phyloP scores from a whole-genome alignment of 148 eudicot species.

The Persicaria tinctoria region DNA sequence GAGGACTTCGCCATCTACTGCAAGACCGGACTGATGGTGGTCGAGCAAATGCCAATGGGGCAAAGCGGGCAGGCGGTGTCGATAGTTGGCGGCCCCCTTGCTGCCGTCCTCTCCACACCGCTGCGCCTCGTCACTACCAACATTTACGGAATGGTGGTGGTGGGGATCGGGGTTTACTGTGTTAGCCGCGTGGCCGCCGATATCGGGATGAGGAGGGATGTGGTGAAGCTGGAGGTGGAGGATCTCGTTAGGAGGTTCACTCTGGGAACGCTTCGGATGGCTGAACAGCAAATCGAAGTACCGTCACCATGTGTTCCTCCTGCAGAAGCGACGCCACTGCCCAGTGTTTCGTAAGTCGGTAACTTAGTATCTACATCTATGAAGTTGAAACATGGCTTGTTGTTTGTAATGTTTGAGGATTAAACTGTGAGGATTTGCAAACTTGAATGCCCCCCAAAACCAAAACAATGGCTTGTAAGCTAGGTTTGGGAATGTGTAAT shows the following conservation, averaged over 20 bases:
- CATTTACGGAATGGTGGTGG: conserved; percentile 58
- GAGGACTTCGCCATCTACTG: conserved; percentile 82
- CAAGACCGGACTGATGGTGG: conserved; percentile 63
- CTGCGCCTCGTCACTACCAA: conserved; percentile 49
- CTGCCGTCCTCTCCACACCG: conserved; percentile 57
- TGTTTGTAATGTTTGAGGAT: neutral
- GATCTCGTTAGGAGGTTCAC: conserved; percentile 46
- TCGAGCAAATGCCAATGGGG: conserved; percentile 50
- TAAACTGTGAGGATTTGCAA: neutral
- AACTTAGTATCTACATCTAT: neutral
- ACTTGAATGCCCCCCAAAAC: neutral
- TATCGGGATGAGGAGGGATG: conserved; percentile 76
- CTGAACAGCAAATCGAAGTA: conserved; percentile 26
- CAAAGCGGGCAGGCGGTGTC: conserved; percentile 78
- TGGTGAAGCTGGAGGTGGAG: conserved; percentile 53
- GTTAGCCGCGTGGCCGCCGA: conserved; percentile 70
- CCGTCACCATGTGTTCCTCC: conserved; percentile 11
- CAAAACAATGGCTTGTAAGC: neutral
- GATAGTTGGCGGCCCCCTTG: conserved; percentile 61
- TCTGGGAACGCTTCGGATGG: conserved; percentile 34
- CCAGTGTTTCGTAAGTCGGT: neutral
- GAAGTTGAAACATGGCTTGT: neutral
- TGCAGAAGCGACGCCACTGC: neutral
- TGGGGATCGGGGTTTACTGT: conserved; percentile 63
- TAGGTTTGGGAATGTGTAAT: no score